phyloP scores from a whole-genome alignment of 1,284 basidiomycete genomes.

The Ustilago bromivora region DNA sequence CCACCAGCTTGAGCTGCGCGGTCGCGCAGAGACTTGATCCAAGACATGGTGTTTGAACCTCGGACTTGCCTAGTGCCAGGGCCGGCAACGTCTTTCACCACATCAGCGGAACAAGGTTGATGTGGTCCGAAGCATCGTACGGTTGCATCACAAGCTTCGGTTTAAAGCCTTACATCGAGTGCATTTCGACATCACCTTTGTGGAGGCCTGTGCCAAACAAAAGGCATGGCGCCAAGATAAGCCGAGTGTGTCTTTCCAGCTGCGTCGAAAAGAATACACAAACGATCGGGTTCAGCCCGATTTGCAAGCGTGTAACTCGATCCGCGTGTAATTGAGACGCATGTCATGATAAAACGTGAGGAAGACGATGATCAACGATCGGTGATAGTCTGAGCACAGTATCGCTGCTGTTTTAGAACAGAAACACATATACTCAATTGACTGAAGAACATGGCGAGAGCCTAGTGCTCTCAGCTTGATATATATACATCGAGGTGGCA shows the following conservation, averaged over 20 bases:
- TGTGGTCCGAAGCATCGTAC: too few species aligned
- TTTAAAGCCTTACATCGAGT: not conserved
- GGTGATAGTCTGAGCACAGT: too few species aligned
- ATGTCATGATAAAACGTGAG: too few species aligned
- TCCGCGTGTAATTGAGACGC: too few species aligned
- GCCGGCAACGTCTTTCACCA: too few species aligned
- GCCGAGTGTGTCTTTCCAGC: not conserved
- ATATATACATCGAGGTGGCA: too few species aligned
- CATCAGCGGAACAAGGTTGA: too few species aligned
- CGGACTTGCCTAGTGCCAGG: not conserved
- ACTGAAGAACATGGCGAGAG: too few species aligned
- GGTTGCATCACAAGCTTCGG: not conserved
- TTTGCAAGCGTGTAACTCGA: not conserved
- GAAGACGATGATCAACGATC: too few species aligned
- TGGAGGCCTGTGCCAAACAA: not conserved
- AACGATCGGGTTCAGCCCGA: not conserved
- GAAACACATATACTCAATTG: too few species aligned
- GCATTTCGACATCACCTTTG: not conserved
- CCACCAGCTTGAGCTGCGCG: conserved; percentile 28
- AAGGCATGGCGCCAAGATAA: not conserved
- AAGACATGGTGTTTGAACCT: conserved; percentile 38
- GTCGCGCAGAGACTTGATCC: conserved; percentile 48
- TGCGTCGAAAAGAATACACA: not conserved
- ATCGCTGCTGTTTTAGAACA: too few species aligned
- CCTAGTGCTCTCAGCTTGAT: too few species aligned